Base-by-base conservation (phyloP, 2,329 filamentous ascomycete species). In the Metarhizium album region DNA sequence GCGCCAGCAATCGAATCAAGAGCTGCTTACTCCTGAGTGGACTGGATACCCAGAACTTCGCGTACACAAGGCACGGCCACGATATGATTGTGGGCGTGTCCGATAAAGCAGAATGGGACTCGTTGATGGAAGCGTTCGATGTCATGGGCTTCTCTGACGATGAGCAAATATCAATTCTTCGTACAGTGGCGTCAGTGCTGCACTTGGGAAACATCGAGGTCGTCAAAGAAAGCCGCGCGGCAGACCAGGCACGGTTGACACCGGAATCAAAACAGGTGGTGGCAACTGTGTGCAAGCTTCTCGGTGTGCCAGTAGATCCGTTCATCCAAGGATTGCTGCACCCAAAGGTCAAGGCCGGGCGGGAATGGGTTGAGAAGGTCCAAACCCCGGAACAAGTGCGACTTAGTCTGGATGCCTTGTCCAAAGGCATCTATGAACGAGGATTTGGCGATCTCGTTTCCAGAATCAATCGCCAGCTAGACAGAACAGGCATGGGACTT, bases 281-380 rank as follows among this genome's bases (percentile, higher is more conserved):
- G 2, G 78, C 84, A 52, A 87, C 82, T 57, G 87, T 94, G 6
- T 96, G 90, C 62, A 77, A 80, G 43, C 78, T 98, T 27, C 78
- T 97, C 4, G 91, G 90, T 0, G 90, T 98, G 18, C 79, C 87
- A 2, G 63, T 86, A 0, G 90, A 96, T 38, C 81, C 86, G 2
- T 98, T 98, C 57, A 75, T 95, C 11, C 87, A 90, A 63, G 90
- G 89, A 0, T 73, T 98, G 4, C 75, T 98, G 11, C 93, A 97
- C 62, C 93, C 93, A 9, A 87, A 83, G 52, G 94, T 98, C 40
- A 96, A 95, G 68, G 93, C 93, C 42, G 93, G 93, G 20, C 82
- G 90, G 48, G 93, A 98, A 70, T 97, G 91, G 93, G 93, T 98
- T 2, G 90, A 97, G 64, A 98, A 97, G 66, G 90, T 94, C 1